These are phyloP conservation scores for Neurospora sp. DNA, from an alignment of 495 filamentous ascomycete genomes.

Conservation along the genomic window DNA sequence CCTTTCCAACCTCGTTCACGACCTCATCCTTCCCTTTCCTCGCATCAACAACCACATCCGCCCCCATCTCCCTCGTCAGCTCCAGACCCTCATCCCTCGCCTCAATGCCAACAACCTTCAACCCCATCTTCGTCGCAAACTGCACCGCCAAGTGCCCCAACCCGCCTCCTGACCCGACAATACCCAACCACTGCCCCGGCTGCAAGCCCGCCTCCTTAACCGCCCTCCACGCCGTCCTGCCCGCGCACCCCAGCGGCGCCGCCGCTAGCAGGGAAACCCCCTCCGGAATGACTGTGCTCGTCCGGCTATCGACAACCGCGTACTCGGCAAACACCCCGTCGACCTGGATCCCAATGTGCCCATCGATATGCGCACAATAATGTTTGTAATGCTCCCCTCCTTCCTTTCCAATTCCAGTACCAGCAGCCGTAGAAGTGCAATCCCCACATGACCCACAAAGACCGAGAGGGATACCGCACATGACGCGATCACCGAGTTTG, in stretches of 20 bases:
- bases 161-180: conserved; percentile 49
- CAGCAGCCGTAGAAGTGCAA: conserved; percentile 22
- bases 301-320: conserved; percentile 35
- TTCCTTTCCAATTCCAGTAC: neutral
- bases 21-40: conserved; percentile 32
- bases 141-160: conserved; percentile 47
- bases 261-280: conserved; percentile 36
- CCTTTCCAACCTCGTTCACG: conserved; percentile 32
- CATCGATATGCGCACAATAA: conserved; percentile 29
- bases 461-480: conserved; percentile 36
- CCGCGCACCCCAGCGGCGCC: conserved; percentile 48
- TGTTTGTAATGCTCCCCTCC: conserved; percentile 29
- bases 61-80: conserved; percentile 32
- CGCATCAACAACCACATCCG: conserved; percentile 43
- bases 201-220: conserved; percentile 34
- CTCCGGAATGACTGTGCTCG: conserved; percentile 35
- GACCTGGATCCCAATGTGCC: conserved; percentile 32
- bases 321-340: conserved; percentile 48
- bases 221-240: conserved; percentile 42
- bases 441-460: conserved; percentile 39
- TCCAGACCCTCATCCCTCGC: conserved; percentile 43
- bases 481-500: conserved; percentile 37
- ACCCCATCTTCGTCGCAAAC: conserved; percentile 42
- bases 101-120: conserved; percentile 44
- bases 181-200: conserved; percentile 37